Percentiles rank a stretch among this genome's conserved stretches.
Conservation (phyloP, 441 rosid genomes). For the Arabidopsis hybrid region DNA sequence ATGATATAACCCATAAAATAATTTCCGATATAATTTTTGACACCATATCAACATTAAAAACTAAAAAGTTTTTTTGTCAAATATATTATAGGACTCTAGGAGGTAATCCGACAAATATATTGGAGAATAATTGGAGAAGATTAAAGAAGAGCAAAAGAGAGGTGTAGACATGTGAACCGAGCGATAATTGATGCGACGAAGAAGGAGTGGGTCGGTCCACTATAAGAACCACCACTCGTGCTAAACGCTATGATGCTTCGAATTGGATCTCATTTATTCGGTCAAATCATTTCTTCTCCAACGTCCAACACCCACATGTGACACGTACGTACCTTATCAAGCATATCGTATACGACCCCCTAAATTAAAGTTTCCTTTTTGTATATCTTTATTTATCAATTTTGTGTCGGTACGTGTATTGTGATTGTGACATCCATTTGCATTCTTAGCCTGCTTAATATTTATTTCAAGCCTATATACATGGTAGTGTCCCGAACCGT, state of each 20-base stretch:
- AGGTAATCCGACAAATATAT: not conserved
- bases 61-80: not conserved
- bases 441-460: not conserved
- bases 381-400: slow-evolving; percentile 1
- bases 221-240: slow-evolving; percentile 40
- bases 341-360: slow-evolving; percentile 35
- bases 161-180: slow-evolving; percentile 42
- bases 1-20: too few relatives aligned
- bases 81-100: not conserved
- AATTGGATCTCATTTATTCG: slow-evolving; percentile 41
- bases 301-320: slow-evolving; percentile 47
- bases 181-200: slow-evolving; percentile 41
- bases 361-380: not conserved
- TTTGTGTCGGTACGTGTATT: slow-evolving; percentile 38
- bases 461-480: not conserved
- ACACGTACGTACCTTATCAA: slow-evolving; percentile 43
- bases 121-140: slow-evolving; percentile 1
- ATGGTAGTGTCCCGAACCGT: slow-evolving; percentile 20
- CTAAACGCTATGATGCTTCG: slow-evolving; percentile 29
- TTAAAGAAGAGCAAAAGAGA: slow-evolving; percentile 6
- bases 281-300: slow-evolving; percentile 46
- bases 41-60: too few relatives aligned
- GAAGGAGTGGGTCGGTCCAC: slow-evolving; percentile 43
- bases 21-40: too few relatives aligned
- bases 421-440: slow-evolving; percentile 40